Evolutionary conservation across 1,139 yeast genomes (phyloP).

Genomic region (Lodderomyces oxycetoniae): DNA sequence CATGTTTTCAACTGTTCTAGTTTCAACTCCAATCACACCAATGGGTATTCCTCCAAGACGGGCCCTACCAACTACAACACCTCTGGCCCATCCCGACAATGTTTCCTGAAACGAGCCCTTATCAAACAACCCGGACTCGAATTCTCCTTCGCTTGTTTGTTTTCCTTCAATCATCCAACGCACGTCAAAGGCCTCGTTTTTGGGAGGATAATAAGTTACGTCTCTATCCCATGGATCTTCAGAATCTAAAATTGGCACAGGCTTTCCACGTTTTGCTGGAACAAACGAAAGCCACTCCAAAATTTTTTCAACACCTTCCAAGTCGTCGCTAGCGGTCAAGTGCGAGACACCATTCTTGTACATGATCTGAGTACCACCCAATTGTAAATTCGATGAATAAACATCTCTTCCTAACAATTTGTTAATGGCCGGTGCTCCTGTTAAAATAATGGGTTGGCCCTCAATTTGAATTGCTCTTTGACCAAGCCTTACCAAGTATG

Average conservation of each 20-base stretch:
- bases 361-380: slow-evolving; percentile 99
- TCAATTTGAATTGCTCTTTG: slow-evolving; percentile 98
- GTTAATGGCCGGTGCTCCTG: slow-evolving; percentile 99
- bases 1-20: slow-evolving; percentile 81
- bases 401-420: slow-evolving; percentile 95
- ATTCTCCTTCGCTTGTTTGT: slow-evolving; percentile 55
- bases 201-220: slow-evolving; percentile 72
- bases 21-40: slow-evolving; percentile 96
- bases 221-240: slow-evolving; percentile 92
- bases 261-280: slow-evolving; percentile 85
- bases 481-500: slow-evolving; percentile 93
- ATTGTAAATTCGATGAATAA: slow-evolving; percentile 90
- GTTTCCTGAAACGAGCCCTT: slow-evolving; percentile 93
- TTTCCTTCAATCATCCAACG: slow-evolving; percentile 94
- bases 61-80: slow-evolving; percentile 98
- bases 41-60: slow-evolving; percentile 97
- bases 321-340: slow-evolving; percentile 89
- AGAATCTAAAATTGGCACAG: slow-evolving; percentile 84
- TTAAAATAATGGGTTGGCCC: slow-evolving; percentile 96
- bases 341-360: slow-evolving; percentile 97
- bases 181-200: slow-evolving; percentile 77
- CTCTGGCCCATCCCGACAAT: slow-evolving; percentile 97
- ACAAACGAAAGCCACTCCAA: slow-evolving; percentile 95
- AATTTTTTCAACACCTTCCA: slow-evolving; percentile 93
- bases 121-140: slow-evolving; percentile 86